Percentiles rank a stretch among this genome's conserved stretches.
These are phyloP conservation scores for Ploettnerulaceae sp. DNA, from an alignment of 2,329 filamentous ascomycete genomes.

Conservation along the genomic window DNA sequence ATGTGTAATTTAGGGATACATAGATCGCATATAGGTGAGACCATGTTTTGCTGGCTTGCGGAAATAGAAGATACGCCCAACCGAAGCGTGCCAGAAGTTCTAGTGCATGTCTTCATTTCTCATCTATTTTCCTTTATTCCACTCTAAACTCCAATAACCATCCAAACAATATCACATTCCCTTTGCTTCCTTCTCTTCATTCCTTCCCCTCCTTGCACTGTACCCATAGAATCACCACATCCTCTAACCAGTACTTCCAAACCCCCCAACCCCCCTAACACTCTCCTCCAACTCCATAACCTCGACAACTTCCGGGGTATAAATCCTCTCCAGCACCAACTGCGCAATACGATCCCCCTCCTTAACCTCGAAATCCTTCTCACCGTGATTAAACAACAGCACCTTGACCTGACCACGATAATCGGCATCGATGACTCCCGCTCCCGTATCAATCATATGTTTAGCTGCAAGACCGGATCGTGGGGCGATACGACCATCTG, in stretches of 20 bases:
- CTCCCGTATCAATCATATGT: conserved; percentile 93
- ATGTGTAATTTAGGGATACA: conserved; percentile 33
- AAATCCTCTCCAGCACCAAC: conserved; percentile 89
- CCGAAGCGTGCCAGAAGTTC: not conserved
- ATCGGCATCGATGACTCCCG: conserved; percentile 95
- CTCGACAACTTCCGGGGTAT: conserved; percentile 86
- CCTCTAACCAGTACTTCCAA: conserved; percentile 72
- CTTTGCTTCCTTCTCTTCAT: too few relatives aligned
- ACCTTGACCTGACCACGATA: conserved; percentile 94
- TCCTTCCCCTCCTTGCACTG: not conserved
- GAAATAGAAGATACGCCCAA: not conserved
- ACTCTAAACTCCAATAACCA: not conserved
- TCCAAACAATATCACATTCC: too few relatives aligned
- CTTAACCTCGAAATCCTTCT: conserved; percentile 74
- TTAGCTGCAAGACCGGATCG: conserved; percentile 89
- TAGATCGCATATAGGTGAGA: not conserved
- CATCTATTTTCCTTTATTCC: conserved; percentile 1
- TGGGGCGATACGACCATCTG: conserved; percentile 84
- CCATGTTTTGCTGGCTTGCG: too few relatives aligned
- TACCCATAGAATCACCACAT: not conserved
- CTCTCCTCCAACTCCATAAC: conserved; percentile 86
- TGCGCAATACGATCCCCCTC: conserved; percentile 90
- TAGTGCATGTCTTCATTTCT: not conserved
- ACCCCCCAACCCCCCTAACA: conserved; percentile 83
- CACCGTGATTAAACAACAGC: conserved; percentile 86